A percentile compares a stretch with the other conserved stretches of the same genome.
These are phyloP conservation scores for Pharus latifolius DNA, from an alignment of 176 grass and related monocot species.

Conservation along the genomic window DNA sequence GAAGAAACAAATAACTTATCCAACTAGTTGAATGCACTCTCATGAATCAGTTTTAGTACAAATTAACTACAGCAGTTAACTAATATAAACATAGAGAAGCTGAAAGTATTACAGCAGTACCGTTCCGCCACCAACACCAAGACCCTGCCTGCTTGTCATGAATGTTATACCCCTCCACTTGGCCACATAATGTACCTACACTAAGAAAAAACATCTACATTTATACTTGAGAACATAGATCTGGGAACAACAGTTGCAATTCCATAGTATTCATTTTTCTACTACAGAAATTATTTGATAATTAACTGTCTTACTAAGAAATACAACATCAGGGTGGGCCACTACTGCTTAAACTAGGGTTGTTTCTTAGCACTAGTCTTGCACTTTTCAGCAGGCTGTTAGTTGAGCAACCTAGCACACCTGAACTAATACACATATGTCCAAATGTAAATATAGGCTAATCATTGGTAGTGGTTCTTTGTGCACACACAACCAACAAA, in stretches of 20 bases:
- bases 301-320: not conserved
- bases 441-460: not conserved
- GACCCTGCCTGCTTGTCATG: constrained; percentile 96
- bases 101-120: constrained; percentile 32
- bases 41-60: too few species aligned
- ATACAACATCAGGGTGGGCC: not conserved
- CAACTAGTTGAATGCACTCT: too few species aligned
- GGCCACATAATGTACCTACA: constrained; percentile 96
- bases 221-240: not conserved
- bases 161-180: constrained; percentile 98
- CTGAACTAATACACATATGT: not conserved
- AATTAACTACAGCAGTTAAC: not conserved
- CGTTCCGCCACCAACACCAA: constrained; percentile 83
- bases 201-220: constrained; percentile 1
- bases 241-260: not conserved
- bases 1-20: not conserved
- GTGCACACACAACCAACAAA: too few species aligned
- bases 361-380: not conserved
- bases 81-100: not conserved
- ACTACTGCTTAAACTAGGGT: not conserved
- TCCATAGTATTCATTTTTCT: not conserved
- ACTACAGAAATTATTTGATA: not conserved
- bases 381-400: constrained; percentile 2
- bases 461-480: not conserved
- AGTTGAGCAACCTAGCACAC: not conserved